Evolutionary conservation across 441 rosid genomes (phyloP).

Genomic region (Isatis lusitanica): DNA sequence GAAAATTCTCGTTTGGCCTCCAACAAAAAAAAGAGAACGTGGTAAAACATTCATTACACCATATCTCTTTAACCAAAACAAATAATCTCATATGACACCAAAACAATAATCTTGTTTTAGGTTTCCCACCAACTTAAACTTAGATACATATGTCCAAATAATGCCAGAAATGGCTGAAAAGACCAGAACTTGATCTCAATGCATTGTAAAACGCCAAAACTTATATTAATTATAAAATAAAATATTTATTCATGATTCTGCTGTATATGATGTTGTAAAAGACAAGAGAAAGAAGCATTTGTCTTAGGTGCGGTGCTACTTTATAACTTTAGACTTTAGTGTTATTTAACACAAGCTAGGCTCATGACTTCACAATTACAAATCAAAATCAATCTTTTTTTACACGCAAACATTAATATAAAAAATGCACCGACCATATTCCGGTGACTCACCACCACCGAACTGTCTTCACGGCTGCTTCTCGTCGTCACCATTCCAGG

Average conservation of each 20-base stretch:
- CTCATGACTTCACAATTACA: constrained; percentile 12
- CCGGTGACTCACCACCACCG: constrained; percentile 47
- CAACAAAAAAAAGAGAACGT: neutral
- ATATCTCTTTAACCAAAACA: too few relatives aligned
- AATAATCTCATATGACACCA: too few relatives aligned
- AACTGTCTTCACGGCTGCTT: constrained; percentile 67
- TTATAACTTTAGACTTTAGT: constrained; percentile 17
- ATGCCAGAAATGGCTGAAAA: neutral
- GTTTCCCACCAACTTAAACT: neutral
- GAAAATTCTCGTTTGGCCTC: neutral
- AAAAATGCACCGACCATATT: constrained; percentile 49
- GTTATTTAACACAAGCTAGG: constrained; percentile 21
- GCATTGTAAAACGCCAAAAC: neutral
- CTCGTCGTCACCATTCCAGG: constrained; percentile 36
- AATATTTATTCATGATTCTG: neutral
- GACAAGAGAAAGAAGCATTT: constrained; percentile 21
- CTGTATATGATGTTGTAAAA: neutral
- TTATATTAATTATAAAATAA: neutral
- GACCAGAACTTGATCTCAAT: neutral
- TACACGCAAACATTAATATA: neutral
- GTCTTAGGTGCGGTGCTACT: constrained; percentile 22
- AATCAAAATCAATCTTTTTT: neutral
- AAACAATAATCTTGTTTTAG: too few relatives aligned
- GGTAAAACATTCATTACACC: neutral
- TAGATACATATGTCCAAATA: neutral